Evolutionary conservation across 352 stramenopile species (phyloP).

Genomic region (Globisporangium paroecandrum): DNA sequence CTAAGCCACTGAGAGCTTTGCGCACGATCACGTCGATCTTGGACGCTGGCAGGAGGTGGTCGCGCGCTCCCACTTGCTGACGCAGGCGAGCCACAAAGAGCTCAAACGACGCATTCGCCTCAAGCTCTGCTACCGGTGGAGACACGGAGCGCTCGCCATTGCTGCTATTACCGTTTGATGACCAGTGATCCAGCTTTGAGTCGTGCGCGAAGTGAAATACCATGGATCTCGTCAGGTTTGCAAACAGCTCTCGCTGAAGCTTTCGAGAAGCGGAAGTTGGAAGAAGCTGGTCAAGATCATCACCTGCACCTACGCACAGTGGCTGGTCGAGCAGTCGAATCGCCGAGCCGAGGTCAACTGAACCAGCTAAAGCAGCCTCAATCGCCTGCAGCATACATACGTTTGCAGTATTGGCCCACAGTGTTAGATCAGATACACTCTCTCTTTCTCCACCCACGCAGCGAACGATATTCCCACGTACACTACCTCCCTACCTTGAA

Average conservation of each 20-base stretch:
- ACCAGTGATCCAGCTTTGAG: neutral
- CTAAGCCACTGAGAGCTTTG: neutral
- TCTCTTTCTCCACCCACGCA: neutral
- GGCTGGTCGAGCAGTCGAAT: neutral
- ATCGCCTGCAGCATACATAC: neutral
- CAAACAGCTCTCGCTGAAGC: neutral
- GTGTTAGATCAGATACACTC: too few relatives aligned
- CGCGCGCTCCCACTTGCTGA: conserved; percentile 23
- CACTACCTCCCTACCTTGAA: neutral
- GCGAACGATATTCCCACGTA: neutral
- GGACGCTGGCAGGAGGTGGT: conserved; percentile 28
- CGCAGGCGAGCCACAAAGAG: conserved; percentile 20
- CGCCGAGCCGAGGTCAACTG: neutral
- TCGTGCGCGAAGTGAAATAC: conserved; percentile 1
- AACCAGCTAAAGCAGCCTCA: neutral
- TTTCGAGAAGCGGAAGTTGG: neutral
- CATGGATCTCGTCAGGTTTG: neutral
- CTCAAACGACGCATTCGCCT: conserved; percentile 14
- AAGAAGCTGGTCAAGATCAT: neutral
- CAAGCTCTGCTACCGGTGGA: neutral
- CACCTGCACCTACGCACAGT: neutral
- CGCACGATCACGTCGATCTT: conserved; percentile 10
- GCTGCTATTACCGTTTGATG: neutral
- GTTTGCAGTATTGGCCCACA: too few relatives aligned
- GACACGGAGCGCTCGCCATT: conserved; percentile 6